phyloP scores from a whole-genome alignment of 352 stramenopile genomes.

The Chrysophaeum taylorii region DNA sequence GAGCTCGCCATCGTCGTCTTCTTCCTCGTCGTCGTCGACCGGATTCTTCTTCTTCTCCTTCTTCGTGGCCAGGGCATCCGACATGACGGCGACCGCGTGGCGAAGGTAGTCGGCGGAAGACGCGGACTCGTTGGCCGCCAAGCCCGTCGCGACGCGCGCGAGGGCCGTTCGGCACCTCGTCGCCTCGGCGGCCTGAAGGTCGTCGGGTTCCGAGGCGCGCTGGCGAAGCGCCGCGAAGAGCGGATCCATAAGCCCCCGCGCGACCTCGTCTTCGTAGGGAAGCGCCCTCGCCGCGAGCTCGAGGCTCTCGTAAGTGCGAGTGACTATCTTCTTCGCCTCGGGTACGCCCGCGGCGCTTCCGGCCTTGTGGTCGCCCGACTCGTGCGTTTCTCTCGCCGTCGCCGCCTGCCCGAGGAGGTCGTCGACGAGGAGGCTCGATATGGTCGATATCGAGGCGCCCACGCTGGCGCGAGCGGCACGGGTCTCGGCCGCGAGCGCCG shows the following conservation, averaged over 20 bases:
- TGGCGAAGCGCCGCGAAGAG: neutral
- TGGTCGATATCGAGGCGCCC: too few species aligned
- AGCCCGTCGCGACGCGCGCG: neutral
- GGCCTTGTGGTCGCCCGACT: neutral
- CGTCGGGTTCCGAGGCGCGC: neutral
- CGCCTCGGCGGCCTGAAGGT: neutral
- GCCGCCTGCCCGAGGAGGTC: constrained; percentile 3
- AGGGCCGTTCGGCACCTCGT: neutral
- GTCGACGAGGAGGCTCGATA: neutral
- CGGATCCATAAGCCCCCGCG: neutral
- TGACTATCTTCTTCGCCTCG: neutral
- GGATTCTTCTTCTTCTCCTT: neutral
- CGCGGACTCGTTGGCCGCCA: neutral
- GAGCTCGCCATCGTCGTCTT: neutral
- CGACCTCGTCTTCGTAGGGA: neutral
- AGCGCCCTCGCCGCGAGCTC: neutral
- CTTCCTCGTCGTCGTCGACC: neutral
- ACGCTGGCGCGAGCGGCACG: too few species aligned
- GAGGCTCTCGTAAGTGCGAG: constrained; percentile 3
- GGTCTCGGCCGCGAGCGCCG: too few species aligned
- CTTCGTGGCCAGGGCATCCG: neutral
- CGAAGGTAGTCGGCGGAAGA: neutral
- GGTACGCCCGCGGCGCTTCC: constrained; percentile 4
- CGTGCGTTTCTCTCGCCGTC: neutral
- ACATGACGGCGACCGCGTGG: neutral